These are phyloP conservation scores for Apiospora saccharicola DNA, from an alignment of 2,329 filamentous ascomycete genomes.

Conservation along the genomic window DNA sequence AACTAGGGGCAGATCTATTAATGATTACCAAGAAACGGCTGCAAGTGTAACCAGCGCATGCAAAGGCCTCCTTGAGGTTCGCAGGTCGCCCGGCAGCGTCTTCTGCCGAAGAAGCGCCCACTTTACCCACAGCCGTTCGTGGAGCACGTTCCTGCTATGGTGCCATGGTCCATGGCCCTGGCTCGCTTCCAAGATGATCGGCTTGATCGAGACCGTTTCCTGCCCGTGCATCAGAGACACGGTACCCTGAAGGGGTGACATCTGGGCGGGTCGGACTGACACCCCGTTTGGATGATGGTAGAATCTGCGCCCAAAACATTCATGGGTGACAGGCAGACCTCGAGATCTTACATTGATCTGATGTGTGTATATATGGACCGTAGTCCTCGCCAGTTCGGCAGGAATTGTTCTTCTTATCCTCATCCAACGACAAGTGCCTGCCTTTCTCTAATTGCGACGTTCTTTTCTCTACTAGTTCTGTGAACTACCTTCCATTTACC, in stretches of 20 bases:
- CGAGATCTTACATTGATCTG: background rate
- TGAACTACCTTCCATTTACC: slow-evolving; percentile 37
- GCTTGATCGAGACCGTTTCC: background rate
- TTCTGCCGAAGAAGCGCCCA: slow-evolving; percentile 14
- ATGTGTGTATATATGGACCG: slow-evolving; percentile 24
- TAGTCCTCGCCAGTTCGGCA: slow-evolving; percentile 1
- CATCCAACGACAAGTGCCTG: slow-evolving; percentile 39
- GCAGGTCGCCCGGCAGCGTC: background rate
- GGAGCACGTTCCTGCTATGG: slow-evolving; percentile 2
- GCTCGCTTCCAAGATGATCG: slow-evolving; percentile 12
- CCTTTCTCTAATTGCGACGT: slow-evolving; percentile 37
- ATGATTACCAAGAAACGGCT: background rate
- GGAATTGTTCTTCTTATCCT: slow-evolving; percentile 29
- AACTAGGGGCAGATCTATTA: slow-evolving; percentile 13
- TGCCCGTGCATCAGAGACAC: slow-evolving; percentile 9
- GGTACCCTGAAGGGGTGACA: slow-evolving; percentile 1
- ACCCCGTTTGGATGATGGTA: background rate
- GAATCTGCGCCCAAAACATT: background rate
- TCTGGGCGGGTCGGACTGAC: slow-evolving; percentile 1
- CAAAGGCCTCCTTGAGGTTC: background rate
- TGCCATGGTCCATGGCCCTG: background rate
- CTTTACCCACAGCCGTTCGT: slow-evolving; percentile 12
- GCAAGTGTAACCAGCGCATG: background rate
- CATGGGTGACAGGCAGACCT: background rate
- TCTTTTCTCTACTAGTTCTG: slow-evolving; percentile 43